Evolutionary conservation across 352 stramenopile genomes (phyloP).

Genomic region (Phytophthora megakarya): DNA sequence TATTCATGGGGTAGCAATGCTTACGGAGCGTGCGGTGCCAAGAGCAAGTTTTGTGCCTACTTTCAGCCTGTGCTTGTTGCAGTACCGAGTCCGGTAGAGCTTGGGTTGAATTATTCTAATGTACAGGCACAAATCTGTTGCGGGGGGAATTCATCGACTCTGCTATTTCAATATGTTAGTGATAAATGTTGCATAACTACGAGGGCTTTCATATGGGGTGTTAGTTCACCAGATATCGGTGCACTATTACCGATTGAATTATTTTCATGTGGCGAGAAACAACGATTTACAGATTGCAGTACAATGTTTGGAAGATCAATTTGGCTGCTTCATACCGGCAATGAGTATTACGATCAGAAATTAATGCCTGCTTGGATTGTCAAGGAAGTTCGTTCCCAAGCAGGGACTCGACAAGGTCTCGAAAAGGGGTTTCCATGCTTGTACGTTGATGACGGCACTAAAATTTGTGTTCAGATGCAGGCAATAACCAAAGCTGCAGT

Average conservation of each 20-base stretch:
- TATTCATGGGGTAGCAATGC: slow-evolving; percentile 51
- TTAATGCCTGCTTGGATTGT: slow-evolving; percentile 15
- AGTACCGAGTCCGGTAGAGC: slow-evolving; percentile 13
- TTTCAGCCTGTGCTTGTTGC: slow-evolving; percentile 43
- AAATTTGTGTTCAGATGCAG: slow-evolving; percentile 16
- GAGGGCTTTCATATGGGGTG: slow-evolving; percentile 31
- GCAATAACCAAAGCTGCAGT: slow-evolving; percentile 17
- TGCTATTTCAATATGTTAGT: slow-evolving; percentile 3
- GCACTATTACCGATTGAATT: slow-evolving; percentile 24
- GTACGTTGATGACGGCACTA: neutral
- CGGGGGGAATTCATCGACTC: slow-evolving; percentile 29
- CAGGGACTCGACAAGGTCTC: slow-evolving; percentile 3
- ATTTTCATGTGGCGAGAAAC: neutral
- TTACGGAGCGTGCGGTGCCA: slow-evolving; percentile 41
- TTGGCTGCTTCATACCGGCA: slow-evolving; percentile 5
- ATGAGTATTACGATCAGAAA: neutral
- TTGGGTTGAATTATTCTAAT: neutral
- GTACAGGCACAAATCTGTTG: slow-evolving; percentile 18
- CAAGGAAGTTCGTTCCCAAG: slow-evolving; percentile 2
- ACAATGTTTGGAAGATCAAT: slow-evolving; percentile 1
- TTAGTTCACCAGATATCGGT: slow-evolving; percentile 13
- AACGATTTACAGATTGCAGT: slow-evolving; percentile 1
- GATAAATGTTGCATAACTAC: slow-evolving; percentile 1
- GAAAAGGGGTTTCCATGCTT: slow-evolving; percentile 14
- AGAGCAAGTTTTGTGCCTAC: slow-evolving; percentile 55